Base-by-base conservation (phyloP, 2,329 filamentous ascomycete genomes). In the Emericellopsis cladophorae region DNA sequence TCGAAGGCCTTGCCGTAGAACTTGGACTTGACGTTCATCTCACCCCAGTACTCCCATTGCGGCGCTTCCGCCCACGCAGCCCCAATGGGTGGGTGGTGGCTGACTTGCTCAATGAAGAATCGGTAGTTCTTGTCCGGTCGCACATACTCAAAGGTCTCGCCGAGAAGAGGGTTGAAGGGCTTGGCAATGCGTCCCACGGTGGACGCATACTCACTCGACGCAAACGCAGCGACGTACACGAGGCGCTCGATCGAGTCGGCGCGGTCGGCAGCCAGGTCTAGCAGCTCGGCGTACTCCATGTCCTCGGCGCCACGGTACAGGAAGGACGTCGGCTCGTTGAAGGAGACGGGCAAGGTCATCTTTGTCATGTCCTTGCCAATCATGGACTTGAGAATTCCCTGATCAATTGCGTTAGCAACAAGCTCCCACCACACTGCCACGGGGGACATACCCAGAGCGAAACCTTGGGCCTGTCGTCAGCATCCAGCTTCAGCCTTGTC, bases 351-450 rank as follows among this genome's bases (percentile, higher is more conserved):
- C 16, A 98, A 67, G 0, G 92, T 96, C 90, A 98, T 98, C 68
- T 93, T 96, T 31, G 92, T 96, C 92, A 98, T 96, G 56, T 98
- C 92, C 60, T 98, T 96, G 47, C 92, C 92, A 61, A 98, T 95
- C 92, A 98, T 96, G 18, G 90, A 96, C 66, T 96, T 98, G 47
- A 98, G 67, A 51, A 98, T 95, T 49, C 84, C 83, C 89, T 95
- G 48, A 23, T 37, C 15, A 8, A 29, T n/a, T 21, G 10, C 38
- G 37, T 43, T 40, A 43, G 37, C 33, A 8, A 18, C n/a, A 9
- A 4, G 9, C n/a, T 35, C 36, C 21, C 15, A 5, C 22, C 4
- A 10, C 9, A 10, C 18, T 16, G 10, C 15, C 36, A 8, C 26
- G 31, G 15, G 11, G 23, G 36, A 65, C 82, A 64, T 75, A 94